Percentiles rank a stretch among this genome's conserved stretches.
These are phyloP conservation scores for Sugiyamaella americana DNA, from an alignment of 805 yeast genomes.

Conservation along the genomic window DNA sequence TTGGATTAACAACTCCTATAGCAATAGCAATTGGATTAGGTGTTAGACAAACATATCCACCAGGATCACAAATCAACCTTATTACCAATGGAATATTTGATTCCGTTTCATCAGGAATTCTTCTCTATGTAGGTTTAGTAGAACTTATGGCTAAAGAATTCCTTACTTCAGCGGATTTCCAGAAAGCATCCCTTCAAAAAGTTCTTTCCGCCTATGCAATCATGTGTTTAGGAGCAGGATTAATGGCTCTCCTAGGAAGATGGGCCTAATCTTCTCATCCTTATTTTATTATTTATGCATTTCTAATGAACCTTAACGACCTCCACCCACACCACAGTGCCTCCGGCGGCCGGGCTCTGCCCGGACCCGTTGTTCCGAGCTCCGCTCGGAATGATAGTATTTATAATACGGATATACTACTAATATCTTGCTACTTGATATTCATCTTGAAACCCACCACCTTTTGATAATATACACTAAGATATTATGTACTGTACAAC, in stretches of 20 bases:
- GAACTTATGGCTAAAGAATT: constrained; percentile 79
- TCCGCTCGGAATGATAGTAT: too few species aligned
- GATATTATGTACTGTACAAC: too few species aligned
- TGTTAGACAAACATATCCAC: constrained; percentile 52
- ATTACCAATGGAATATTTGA: constrained; percentile 70
- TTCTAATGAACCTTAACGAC: not conserved
- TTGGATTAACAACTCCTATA: constrained; percentile 60
- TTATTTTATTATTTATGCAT: not conserved
- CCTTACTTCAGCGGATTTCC: constrained; percentile 37
- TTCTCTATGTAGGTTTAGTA: constrained; percentile 69
- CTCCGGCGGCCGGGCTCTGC: not conserved
- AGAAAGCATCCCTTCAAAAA: constrained; percentile 16
- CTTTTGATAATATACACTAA: too few species aligned
- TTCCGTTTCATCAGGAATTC: constrained; percentile 69
- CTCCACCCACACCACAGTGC: not conserved
- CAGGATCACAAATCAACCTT: constrained; percentile 47
- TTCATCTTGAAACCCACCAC: too few species aligned
- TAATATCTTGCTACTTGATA: too few species aligned
- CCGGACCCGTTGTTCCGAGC: too few species aligned
- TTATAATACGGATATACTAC: too few species aligned
- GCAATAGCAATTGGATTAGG: constrained; percentile 77
- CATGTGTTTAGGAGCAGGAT: constrained; percentile 47
- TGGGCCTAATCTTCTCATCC: constrained; percentile 44
- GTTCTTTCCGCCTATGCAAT: constrained; percentile 24
- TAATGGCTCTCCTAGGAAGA: constrained; percentile 59